Evolutionary conservation across 805 yeast species (phyloP).

Genomic region (Cyberlindnera mycetangii): DNA sequence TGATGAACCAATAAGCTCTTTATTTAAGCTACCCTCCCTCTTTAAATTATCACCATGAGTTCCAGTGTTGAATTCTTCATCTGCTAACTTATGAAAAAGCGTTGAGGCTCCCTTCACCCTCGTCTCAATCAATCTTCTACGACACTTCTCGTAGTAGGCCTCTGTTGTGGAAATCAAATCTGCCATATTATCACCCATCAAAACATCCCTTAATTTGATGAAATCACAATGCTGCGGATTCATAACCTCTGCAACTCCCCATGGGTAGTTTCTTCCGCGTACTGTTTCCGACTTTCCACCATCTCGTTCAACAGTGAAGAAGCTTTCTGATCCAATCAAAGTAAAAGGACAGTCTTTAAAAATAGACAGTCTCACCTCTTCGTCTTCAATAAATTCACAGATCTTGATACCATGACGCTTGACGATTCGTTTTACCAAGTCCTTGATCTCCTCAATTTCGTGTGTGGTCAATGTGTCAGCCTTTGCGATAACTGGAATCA

Average conservation of each 20-base stretch:
- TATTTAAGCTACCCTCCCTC: too few relatives aligned
- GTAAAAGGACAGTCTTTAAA: slow-evolving; percentile 60
- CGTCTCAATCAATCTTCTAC: slow-evolving; percentile 53
- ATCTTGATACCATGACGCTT: slow-evolving; percentile 53
- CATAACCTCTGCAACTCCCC: slow-evolving; percentile 89
- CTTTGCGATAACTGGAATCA: slow-evolving; percentile 79
- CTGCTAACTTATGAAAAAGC: slow-evolving; percentile 7
- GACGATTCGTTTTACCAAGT: slow-evolving; percentile 47
- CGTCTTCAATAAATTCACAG: slow-evolving; percentile 48
- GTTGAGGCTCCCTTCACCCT: slow-evolving; percentile 34
- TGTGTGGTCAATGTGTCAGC: slow-evolving; percentile 67
- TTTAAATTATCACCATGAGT: too few relatives aligned
- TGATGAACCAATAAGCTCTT: too few relatives aligned
- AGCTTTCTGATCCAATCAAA: slow-evolving; percentile 63
- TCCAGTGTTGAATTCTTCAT: slow-evolving; percentile 3
- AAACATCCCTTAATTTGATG: slow-evolving; percentile 53
- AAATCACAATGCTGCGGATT: slow-evolving; percentile 79
- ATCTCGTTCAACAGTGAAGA: slow-evolving; percentile 29
- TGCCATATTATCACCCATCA: slow-evolving; percentile 69
- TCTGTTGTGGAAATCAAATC: slow-evolving; percentile 79
- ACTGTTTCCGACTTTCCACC: slow-evolving; percentile 31
- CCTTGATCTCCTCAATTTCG: slow-evolving; percentile 56
- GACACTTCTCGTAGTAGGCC: slow-evolving; percentile 66
- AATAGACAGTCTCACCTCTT: slow-evolving; percentile 32
- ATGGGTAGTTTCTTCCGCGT: slow-evolving; percentile 72